Evolutionary conservation across 805 yeast genomes (phyloP).

Genomic region (Nakazawaea wickerhamii): DNA sequence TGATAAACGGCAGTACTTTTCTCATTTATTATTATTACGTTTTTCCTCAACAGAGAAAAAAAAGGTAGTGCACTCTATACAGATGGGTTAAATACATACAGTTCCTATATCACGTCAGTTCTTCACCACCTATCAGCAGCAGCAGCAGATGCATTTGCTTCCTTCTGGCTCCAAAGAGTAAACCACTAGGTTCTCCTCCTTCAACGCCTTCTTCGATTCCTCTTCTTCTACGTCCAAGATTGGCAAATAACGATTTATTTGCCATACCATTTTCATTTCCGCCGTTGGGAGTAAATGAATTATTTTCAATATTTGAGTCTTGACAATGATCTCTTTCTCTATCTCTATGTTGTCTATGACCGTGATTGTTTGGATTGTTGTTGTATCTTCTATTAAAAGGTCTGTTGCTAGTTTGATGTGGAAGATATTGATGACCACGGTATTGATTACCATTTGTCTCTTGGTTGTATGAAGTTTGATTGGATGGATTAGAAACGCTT

Average conservation of each 20-base stretch:
- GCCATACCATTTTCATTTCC: conserved; percentile 11
- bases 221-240: conserved; percentile 25
- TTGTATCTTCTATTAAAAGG: conserved; percentile 8
- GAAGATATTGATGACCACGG: conserved; percentile 6
- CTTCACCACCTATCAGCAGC: too few species aligned
- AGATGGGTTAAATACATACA: too few species aligned
- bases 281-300: background rate
- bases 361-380: conserved; percentile 12
- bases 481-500: conserved; percentile 19
- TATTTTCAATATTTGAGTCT: background rate
- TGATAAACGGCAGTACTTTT: conserved; percentile 2
- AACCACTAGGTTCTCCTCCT: conserved; percentile 23
- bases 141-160: conserved; percentile 17
- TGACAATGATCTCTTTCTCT: background rate
- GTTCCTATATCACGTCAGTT: too few species aligned
- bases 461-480: conserved; percentile 5
- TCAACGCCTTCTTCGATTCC: conserved; percentile 21
- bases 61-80: conserved; percentile 33
- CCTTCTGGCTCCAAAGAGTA: conserved; percentile 22
- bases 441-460: conserved; percentile 9
- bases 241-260: conserved; percentile 16
- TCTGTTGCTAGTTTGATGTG: conserved; percentile 2
- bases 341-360: conserved; percentile 2
- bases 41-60: background rate
- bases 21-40: background rate